Base-by-base conservation (phyloP, 2,329 filamentous ascomycete species). In the Periconia sp. region DNA sequence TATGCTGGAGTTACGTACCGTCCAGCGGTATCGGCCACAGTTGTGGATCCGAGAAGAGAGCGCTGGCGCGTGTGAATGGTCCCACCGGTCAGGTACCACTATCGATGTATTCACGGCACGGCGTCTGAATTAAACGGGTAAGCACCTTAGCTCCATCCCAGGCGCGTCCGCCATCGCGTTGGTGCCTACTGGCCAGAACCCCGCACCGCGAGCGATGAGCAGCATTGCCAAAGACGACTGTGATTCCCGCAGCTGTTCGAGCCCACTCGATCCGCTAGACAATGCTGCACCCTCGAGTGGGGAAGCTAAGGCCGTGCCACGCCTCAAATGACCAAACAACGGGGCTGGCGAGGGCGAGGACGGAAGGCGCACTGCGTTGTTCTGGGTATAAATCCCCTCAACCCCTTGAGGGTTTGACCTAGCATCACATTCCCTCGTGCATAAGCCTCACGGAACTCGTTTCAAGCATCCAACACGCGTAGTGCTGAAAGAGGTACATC, bases 141-240 rank as follows among this genome's bases (percentile, higher is more conserved):
- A 48, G 44, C 33, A 38, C 30, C n/a, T 36, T 21, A 32, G 40
- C 26, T 40, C 29, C 37, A 44, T 32, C 49, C 45, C 52, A 51
- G 50, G 54, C 55, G 56, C 52, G 43, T 56, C 52, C 28, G 49
- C 25, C 32, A 40, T 42, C 52, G 52, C 36, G 48, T 48, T n/a
- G 40, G 57, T 48, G 54, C 54, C 41, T n/a, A 69, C 68, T 68
- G 61, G 66, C 58, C 56, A 48, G 41, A 47, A 67, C 64, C 66
- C 66, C 66, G 65, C 65, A 66, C 60, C 54, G 46, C 52, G 47
- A 40, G 49, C 57, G 47, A 48, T 56, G 53, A 52, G 54, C 57
- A 57, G 52, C 48, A 55, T 56, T 64, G 57, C 63, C 63, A 61
- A 61, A 67, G 56, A 57, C 41, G 56, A 61, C 52, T 40, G 54